Percentiles rank a stretch among this genome's conserved stretches.
phyloP scores from a whole-genome alignment of 2,329 filamentous ascomycete species.

The Metarhizium guizhouense region DNA sequence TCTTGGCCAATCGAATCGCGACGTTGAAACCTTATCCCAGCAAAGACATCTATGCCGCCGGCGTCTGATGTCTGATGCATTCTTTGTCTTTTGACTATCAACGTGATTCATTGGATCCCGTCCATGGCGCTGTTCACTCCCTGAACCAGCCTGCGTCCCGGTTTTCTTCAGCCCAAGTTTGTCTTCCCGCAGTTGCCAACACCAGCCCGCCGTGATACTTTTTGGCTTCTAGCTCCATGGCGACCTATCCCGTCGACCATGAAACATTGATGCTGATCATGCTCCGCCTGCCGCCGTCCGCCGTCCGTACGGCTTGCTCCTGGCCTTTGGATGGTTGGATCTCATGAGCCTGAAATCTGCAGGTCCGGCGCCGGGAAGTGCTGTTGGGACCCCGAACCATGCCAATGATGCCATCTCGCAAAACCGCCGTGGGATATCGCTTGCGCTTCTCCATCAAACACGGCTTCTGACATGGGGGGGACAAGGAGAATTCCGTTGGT shows the following conservation, averaged over 20 bases:
- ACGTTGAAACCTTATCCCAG: not conserved
- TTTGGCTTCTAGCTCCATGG: not conserved
- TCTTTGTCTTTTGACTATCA: not conserved
- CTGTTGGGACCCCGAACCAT: not conserved
- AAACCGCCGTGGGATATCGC: not conserved
- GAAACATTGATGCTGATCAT: conserved; percentile 1
- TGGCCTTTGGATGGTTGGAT: not conserved
- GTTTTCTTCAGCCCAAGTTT: not conserved
- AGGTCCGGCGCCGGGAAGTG: not conserved
- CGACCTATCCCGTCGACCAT: conserved; percentile 1
- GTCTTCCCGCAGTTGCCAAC: not conserved
- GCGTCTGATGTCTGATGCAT: not conserved
- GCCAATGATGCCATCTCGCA: too few species aligned
- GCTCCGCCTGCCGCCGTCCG: not conserved
- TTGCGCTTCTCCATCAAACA: conserved; percentile 1
- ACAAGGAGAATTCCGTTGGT: not conserved
- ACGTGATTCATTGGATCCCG: not conserved
- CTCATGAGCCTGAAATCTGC: not conserved
- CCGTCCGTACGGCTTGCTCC: not conserved
- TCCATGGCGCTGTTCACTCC: not conserved
- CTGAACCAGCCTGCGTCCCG: not conserved
- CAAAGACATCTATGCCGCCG: not conserved
- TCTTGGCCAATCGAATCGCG: not conserved
- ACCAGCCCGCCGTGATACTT: not conserved
- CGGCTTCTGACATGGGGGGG: not conserved